Percentiles rank a stretch among this genome's conserved stretches.
Conservation (phyloP, 371 early-diverging fungal genomes). For the Mucor lusitanicus region DNA sequence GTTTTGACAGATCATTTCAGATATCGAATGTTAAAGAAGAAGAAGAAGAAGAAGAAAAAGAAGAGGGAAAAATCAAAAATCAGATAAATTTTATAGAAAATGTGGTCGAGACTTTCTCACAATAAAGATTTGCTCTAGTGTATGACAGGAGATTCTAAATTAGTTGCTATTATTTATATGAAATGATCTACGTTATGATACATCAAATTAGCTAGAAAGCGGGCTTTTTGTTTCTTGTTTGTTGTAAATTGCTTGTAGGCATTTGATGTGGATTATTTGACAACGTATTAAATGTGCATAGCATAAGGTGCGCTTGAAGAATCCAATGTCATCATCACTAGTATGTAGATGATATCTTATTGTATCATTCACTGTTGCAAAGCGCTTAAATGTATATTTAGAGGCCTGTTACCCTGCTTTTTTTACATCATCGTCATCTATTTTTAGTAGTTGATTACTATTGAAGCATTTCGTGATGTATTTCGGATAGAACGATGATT, state of each 20-base stretch:
- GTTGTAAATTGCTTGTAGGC: background rate
- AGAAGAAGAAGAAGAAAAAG: background rate
- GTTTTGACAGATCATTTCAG: constrained; percentile 3
- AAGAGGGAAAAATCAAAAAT: background rate
- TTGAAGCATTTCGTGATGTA: background rate
- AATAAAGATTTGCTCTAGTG: background rate
- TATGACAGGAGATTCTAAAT: constrained; percentile 2
- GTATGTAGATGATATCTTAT: background rate
- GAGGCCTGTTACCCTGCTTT: background rate
- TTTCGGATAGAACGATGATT: background rate
- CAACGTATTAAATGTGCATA: background rate
- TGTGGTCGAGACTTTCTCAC: background rate
- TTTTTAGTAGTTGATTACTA: background rate
- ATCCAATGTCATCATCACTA: background rate
- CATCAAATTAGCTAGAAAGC: background rate
- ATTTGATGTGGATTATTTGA: background rate
- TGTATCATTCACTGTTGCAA: background rate
- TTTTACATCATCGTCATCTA: background rate
- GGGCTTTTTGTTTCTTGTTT: background rate
- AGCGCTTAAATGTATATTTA: background rate
- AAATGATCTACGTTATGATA: background rate
- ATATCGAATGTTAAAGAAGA: background rate
- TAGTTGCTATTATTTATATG: background rate
- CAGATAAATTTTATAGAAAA: background rate
- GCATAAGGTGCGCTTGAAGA: background rate